Conservation (phyloP, 305 asterid species). For the Fraxinus velutina region DNA sequence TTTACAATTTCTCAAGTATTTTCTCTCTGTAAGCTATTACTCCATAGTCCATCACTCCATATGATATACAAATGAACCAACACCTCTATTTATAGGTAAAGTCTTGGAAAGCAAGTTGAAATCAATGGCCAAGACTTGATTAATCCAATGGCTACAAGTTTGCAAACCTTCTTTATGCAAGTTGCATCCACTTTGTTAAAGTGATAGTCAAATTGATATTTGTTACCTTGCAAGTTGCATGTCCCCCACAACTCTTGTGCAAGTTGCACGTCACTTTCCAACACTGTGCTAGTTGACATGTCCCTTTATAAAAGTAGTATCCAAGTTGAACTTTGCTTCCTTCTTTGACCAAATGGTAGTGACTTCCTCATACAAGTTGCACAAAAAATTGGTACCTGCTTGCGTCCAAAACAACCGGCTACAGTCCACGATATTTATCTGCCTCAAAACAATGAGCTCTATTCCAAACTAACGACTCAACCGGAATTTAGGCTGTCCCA, state of each 20-base stretch:
- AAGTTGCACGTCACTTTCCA: no score
- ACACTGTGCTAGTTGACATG: neutral
- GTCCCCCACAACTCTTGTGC: neutral
- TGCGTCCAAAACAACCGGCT: neutral
- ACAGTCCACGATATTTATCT: neutral
- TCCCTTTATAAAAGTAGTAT: neutral
- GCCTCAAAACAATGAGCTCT: neutral
- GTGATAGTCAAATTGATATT: neutral
- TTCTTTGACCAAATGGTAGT: no score
- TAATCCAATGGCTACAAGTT: neutral
- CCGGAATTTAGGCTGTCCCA: neutral
- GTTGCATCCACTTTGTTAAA: neutral
- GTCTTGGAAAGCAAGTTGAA: neutral
- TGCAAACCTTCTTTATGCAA: neutral
- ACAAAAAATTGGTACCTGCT: neutral
- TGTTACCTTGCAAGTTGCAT: neutral
- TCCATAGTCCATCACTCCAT: neutral
- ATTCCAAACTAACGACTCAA: neutral
- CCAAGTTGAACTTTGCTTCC: neutral
- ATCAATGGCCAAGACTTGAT: neutral
- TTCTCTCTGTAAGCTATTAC: neutral
- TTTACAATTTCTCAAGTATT: neutral
- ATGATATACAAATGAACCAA: neutral
- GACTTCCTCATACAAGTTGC: neutral
- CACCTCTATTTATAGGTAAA: neutral